phyloP scores from a whole-genome alignment of 1,139 yeast species.

The Hansenula sp. region DNA sequence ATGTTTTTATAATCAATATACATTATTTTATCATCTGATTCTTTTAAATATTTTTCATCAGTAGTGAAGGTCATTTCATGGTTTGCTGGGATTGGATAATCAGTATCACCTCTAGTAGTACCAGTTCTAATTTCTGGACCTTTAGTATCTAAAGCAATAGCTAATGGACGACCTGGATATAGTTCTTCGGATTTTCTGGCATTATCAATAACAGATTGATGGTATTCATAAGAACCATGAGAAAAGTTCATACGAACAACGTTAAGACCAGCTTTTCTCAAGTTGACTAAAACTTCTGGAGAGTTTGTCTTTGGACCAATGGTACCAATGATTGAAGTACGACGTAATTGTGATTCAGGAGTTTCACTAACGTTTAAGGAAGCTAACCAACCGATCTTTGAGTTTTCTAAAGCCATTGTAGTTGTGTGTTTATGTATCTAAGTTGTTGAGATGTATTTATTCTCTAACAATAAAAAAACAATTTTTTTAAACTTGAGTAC shows the following conservation, averaged over 20 bases:
- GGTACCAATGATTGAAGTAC: slow-evolving; percentile 96
- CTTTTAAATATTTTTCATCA: slow-evolving; percentile 69
- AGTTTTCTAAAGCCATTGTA: slow-evolving; percentile 10
- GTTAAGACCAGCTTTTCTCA: slow-evolving; percentile 96
- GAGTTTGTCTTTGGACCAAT: slow-evolving; percentile 96
- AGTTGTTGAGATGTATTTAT: background rate
- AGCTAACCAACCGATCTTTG: slow-evolving; percentile 62
- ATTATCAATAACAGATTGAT: slow-evolving; percentile 92
- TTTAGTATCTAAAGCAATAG: slow-evolving; percentile 97
- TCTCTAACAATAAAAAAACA: background rate
- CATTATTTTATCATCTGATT: slow-evolving; percentile 77
- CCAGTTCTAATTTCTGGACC: slow-evolving; percentile 99
- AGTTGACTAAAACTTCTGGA: slow-evolving; percentile 77
- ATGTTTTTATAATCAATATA: slow-evolving; percentile 93
- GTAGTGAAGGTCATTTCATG: slow-evolving; percentile 94
- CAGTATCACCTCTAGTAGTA: slow-evolving; percentile 73
- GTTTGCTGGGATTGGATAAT: slow-evolving; percentile 76
- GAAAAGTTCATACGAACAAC: slow-evolving; percentile 98
- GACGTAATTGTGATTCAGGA: slow-evolving; percentile 84
- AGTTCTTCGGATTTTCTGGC: slow-evolving; percentile 90
- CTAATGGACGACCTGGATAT: slow-evolving; percentile 93
- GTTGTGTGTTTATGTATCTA: too few species aligned
- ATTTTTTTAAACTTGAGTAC: too few species aligned
- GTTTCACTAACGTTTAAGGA: slow-evolving; percentile 70
- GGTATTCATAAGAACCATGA: slow-evolving; percentile 96